These are phyloP conservation scores for Nannochloris sp. DNA, from an alignment of 139 green algal species.

Conservation along the genomic window DNA sequence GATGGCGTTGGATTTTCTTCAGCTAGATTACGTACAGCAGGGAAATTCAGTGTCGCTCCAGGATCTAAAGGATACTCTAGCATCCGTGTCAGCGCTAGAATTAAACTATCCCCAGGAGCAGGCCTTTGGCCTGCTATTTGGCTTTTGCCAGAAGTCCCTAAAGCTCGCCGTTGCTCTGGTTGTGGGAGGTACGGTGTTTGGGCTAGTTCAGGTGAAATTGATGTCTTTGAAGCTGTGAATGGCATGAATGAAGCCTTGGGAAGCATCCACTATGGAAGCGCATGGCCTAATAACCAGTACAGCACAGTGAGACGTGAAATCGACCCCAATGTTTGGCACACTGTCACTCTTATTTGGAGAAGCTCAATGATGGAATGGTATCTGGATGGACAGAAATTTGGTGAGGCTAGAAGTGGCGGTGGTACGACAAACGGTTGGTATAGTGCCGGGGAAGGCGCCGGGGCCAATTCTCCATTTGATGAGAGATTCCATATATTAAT, in stretches of 20 bases:
- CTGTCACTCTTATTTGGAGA: constrained; percentile 5
- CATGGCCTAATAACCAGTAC: constrained; percentile 9
- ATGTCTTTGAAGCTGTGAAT: constrained; percentile 5
- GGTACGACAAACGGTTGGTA: constrained; percentile 2
- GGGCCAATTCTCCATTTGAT: constrained; percentile 12
- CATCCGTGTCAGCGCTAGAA: background rate
- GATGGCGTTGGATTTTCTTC: constrained; percentile 3
- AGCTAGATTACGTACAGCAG: background rate
- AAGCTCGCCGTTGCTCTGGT: background rate
- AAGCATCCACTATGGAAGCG: constrained; percentile 10
- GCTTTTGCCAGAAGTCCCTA: constrained; percentile 13
- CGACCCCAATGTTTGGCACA: background rate
- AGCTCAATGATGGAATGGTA: constrained; percentile 4
- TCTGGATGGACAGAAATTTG: background rate
- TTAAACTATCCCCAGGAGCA: constrained; percentile 1
- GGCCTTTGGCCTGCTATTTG: constrained; percentile 24
- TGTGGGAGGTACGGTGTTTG: constrained; percentile 13
- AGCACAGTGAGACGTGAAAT: background rate
- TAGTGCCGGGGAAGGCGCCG: background rate
- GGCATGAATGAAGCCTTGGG: background rate
- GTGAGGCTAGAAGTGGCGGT: background rate
- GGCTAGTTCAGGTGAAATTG: constrained; percentile 16
- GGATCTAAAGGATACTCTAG: constrained; percentile 2
- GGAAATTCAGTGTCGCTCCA: constrained; percentile 2
- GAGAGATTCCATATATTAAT: constrained; percentile 12